Evolutionary conservation across 2,329 filamentous ascomycete species (phyloP).

Genomic region (Epichloe sylvatica): DNA sequence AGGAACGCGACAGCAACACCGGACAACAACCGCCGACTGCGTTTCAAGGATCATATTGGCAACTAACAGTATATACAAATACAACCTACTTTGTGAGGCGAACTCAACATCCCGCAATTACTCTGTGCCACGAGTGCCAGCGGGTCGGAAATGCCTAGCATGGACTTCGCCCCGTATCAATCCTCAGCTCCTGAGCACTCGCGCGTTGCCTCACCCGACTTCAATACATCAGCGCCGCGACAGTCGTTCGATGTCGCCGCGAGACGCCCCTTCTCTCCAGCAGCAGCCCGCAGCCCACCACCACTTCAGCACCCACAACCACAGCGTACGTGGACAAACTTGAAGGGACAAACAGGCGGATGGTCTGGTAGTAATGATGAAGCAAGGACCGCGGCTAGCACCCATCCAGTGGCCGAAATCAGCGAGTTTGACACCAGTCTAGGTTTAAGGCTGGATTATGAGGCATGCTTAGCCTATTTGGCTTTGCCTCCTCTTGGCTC

Average conservation of each 20-base stretch:
- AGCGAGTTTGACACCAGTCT: slow-evolving; percentile 86
- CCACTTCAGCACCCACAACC: slow-evolving; percentile 38
- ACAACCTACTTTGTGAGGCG: too few relatives aligned
- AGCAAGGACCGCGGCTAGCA: slow-evolving; percentile 18
- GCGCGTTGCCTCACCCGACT: slow-evolving; percentile 60
- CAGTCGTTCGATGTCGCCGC: slow-evolving; percentile 42
- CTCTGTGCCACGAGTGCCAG: background rate
- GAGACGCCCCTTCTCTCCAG: slow-evolving; percentile 41
- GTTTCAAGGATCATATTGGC: too few relatives aligned
- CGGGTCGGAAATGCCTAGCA: slow-evolving; percentile 23
- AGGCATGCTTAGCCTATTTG: slow-evolving; percentile 82
- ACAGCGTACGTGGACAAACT: slow-evolving; percentile 37
- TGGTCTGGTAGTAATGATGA: slow-evolving; percentile 9
- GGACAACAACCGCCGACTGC: too few relatives aligned
- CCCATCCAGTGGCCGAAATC: slow-evolving; percentile 35
- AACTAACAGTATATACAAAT: too few relatives aligned
- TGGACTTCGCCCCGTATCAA: slow-evolving; percentile 97
- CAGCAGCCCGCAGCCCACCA: slow-evolving; percentile 26
- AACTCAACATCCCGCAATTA: background rate
- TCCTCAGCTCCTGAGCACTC: slow-evolving; percentile 75
- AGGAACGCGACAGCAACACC: too few relatives aligned
- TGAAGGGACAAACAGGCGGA: slow-evolving; percentile 24
- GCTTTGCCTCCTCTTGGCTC: slow-evolving; percentile 73
- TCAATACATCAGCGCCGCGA: slow-evolving; percentile 28
- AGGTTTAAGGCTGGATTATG: slow-evolving; percentile 73